Evolutionary conservation across 495 filamentous ascomycete species (phyloP).

Genomic region (Talaromyces wortmannii): DNA sequence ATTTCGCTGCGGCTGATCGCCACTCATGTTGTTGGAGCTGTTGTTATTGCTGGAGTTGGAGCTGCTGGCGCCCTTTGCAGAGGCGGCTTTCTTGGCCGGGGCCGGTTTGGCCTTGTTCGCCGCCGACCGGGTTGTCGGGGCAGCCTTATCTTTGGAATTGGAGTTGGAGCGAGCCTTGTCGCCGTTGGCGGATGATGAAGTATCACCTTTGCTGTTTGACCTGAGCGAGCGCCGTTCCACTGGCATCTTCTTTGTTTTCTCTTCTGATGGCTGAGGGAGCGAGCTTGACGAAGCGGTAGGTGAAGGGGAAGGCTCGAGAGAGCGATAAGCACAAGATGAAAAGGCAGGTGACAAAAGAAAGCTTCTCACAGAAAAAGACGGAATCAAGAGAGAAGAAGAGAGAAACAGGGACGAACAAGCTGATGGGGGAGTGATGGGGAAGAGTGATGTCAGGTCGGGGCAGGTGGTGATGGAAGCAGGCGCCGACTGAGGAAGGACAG

Average conservation of each 20-base stretch:
- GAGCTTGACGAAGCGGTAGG: neutral
- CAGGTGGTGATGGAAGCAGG: slow-evolving; percentile 20
- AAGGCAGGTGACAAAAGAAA: neutral
- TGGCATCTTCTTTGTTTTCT: slow-evolving; percentile 43
- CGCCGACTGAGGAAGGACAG: slow-evolving; percentile 7
- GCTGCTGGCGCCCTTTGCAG: slow-evolving; percentile 37
- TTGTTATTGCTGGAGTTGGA: slow-evolving; percentile 36
- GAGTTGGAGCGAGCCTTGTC: slow-evolving; percentile 46
- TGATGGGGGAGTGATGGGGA: slow-evolving; percentile 36
- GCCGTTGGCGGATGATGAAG: slow-evolving; percentile 51
- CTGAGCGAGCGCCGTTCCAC: slow-evolving; percentile 49
- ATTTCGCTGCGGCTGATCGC: slow-evolving; percentile 65
- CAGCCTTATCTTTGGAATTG: slow-evolving; percentile 42
- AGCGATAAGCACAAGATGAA: slow-evolving; percentile 9
- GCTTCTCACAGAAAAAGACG: slow-evolving; percentile 2
- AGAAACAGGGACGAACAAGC: slow-evolving; percentile 13
- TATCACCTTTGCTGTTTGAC: slow-evolving; percentile 50
- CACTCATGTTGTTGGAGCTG: slow-evolving; percentile 44
- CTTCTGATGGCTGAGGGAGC: too few species aligned
- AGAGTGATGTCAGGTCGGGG: slow-evolving; percentile 29
- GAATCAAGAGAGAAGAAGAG: slow-evolving; percentile 13
- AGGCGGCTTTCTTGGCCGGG: slow-evolving; percentile 41
- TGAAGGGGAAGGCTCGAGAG: slow-evolving; percentile 7
- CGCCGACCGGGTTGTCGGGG: slow-evolving; percentile 33
- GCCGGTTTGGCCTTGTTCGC: slow-evolving; percentile 43